phyloP scores from a whole-genome alignment of 1,284 basidiomycete genomes.

The Porodaedalea pini region DNA sequence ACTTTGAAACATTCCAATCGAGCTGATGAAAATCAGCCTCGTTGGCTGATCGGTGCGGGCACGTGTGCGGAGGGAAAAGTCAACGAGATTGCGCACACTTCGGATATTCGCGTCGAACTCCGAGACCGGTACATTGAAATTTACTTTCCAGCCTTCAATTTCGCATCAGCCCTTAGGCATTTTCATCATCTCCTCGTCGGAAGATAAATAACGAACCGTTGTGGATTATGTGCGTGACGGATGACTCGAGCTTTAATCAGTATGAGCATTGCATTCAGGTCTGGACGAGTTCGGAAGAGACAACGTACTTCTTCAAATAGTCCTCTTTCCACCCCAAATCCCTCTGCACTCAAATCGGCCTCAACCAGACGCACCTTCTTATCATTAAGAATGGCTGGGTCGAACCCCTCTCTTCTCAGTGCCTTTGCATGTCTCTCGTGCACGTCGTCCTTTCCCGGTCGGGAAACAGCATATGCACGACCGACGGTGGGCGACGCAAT shows the following conservation, averaged over 20 bases:
- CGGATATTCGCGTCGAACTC: conserved; percentile 36
- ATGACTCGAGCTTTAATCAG: too few species aligned
- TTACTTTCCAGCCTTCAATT: conserved; percentile 38
- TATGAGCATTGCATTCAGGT: too few species aligned
- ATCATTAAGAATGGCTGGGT: conserved; percentile 12
- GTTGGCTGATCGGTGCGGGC: conserved; percentile 13
- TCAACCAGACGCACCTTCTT: conserved; percentile 28
- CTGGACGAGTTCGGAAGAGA: conserved; percentile 9
- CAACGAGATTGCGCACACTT: conserved; percentile 37
- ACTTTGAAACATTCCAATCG: conserved; percentile 17
- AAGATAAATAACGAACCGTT: conserved; percentile 27
- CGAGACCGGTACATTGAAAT: conserved; percentile 38
- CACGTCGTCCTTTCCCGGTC: conserved; percentile 25
- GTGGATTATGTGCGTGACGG: conserved; percentile 34
- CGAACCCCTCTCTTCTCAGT: conserved; percentile 27
- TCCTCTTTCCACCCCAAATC: conserved; percentile 2
- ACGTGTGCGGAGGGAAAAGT: conserved; percentile 20
- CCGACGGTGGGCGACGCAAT: conserved; percentile 23
- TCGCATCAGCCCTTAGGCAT: not conserved
- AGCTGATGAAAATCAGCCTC: conserved; percentile 24
- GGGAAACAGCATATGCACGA: conserved; percentile 34
- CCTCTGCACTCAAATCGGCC: conserved; percentile 22
- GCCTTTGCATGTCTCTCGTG: conserved; percentile 27
- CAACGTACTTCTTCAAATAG: not conserved
- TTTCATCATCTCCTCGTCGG: too few species aligned